Percentiles rank a stretch among this genome's conserved stretches.
These are phyloP conservation scores for Datisca glomerata DNA, from an alignment of 306 rosid species.

Conservation along the genomic window DNA sequence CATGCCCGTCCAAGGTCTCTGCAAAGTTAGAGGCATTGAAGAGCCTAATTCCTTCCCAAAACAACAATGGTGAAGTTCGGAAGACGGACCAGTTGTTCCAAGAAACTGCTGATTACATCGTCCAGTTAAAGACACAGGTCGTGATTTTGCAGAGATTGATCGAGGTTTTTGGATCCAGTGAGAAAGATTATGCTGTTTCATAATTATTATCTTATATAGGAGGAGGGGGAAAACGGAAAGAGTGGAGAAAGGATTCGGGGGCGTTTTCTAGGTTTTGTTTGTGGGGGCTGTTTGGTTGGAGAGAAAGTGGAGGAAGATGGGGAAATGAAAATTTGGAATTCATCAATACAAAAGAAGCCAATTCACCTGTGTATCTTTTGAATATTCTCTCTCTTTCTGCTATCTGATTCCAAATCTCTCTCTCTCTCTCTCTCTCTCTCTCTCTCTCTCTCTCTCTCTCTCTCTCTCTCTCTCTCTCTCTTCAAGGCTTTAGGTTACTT, in stretches of 20 bases:
- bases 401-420: too few relatives aligned
- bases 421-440: too few relatives aligned
- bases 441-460: too few relatives aligned
- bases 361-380: too few relatives aligned
- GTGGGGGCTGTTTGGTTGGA: constrained; percentile 1
- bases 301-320: constrained; percentile 1
- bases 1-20: constrained; percentile 3
- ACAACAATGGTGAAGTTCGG: constrained; percentile 1
- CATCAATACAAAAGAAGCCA: too few relatives aligned
- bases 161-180: constrained; percentile 10
- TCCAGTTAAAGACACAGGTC: constrained; percentile 6
- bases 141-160: constrained; percentile 11
- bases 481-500: too few relatives aligned
- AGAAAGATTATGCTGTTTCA: constrained; percentile 2
- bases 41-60: constrained; percentile 9
- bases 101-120: constrained; percentile 16
- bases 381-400: too few relatives aligned
- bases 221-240: not conserved
- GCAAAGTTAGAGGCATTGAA: constrained; percentile 6
- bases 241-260: not conserved
- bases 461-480: too few relatives aligned
- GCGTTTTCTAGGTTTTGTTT: not conserved
- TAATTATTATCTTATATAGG: not conserved
- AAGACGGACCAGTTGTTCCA: constrained; percentile 11
- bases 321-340: too few relatives aligned